These are phyloP conservation scores for Aspergillus cavernicola DNA, from an alignment of 495 filamentous ascomycete species.

Conservation along the genomic window DNA sequence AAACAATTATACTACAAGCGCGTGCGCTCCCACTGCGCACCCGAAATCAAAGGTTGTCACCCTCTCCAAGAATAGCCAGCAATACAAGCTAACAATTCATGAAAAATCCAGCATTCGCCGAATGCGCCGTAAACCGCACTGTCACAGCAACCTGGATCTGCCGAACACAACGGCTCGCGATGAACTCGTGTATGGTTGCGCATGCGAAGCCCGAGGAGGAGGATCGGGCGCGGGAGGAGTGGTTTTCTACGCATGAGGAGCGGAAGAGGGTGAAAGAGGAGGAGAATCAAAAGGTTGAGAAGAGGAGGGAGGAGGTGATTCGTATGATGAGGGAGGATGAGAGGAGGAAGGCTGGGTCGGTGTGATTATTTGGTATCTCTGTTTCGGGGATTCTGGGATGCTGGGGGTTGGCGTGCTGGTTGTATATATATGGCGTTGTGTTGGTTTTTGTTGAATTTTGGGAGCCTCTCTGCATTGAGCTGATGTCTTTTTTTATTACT, in stretches of 20 bases:
- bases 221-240: slow-evolving; percentile 87
- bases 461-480: neutral
- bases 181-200: slow-evolving; percentile 90
- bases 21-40: slow-evolving; percentile 71
- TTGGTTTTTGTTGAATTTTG: neutral
- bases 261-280: slow-evolving; percentile 59
- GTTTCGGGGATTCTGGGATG: neutral
- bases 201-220: slow-evolving; percentile 81
- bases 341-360: slow-evolving; percentile 19
- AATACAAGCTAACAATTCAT: too few species aligned
- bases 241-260: slow-evolving; percentile 74
- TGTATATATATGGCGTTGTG: slow-evolving; percentile 1
- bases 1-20: slow-evolving; percentile 84
- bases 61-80: too few species aligned
- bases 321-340: slow-evolving; percentile 56
- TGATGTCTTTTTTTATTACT: neutral
- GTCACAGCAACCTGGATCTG: slow-evolving; percentile 82
- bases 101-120: slow-evolving; percentile 66
- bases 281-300: slow-evolving; percentile 47
- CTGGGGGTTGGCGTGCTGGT: too few species aligned
- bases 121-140: slow-evolving; percentile 82
- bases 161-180: slow-evolving; percentile 68
- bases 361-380: neutral
- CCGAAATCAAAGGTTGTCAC: slow-evolving; percentile 90
- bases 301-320: slow-evolving; percentile 44